Evolutionary conservation across 2,329 filamentous ascomycete genomes (phyloP).

Genomic region (Trichoderma sp.): DNA sequence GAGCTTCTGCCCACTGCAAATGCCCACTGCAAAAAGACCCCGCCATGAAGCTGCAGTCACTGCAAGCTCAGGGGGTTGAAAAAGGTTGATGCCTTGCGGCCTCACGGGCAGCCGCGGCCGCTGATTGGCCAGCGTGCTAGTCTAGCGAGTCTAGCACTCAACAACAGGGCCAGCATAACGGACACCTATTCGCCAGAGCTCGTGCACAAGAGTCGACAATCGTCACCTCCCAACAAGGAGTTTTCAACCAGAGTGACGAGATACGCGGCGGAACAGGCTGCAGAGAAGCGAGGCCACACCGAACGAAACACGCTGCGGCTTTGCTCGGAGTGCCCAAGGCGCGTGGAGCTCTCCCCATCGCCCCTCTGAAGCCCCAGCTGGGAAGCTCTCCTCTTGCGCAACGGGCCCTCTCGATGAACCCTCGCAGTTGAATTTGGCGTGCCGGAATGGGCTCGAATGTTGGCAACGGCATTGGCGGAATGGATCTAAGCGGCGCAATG

Average conservation of each 20-base stretch:
- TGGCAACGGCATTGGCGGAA: slow-evolving; percentile 46
- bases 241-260: background rate
- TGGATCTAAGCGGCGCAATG: slow-evolving; percentile 46
- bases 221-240: slow-evolving; percentile 2
- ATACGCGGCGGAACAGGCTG: background rate
- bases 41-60: slow-evolving; percentile 4
- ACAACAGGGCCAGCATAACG: slow-evolving; percentile 19
- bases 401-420: slow-evolving; percentile 37
- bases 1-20: background rate
- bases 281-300: background rate
- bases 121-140: slow-evolving; percentile 31
- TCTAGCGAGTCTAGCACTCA: slow-evolving; percentile 14
- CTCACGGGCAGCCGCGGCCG: slow-evolving; percentile 27
- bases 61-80: slow-evolving; percentile 15
- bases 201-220: background rate
- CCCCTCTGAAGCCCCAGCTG: slow-evolving; percentile 23
- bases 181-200: slow-evolving; percentile 18
- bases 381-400: slow-evolving; percentile 25
- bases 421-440: slow-evolving; percentile 35
- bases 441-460: slow-evolving; percentile 43
- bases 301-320: background rate
- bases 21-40: background rate
- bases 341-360: slow-evolving; percentile 19
- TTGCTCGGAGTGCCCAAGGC: slow-evolving; percentile 16
- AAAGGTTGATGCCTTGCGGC: slow-evolving; percentile 38